These are phyloP conservation scores for Aspergillus pseudoviridinutans DNA, from an alignment of 2,329 filamentous ascomycete genomes.

Conservation along the genomic window DNA sequence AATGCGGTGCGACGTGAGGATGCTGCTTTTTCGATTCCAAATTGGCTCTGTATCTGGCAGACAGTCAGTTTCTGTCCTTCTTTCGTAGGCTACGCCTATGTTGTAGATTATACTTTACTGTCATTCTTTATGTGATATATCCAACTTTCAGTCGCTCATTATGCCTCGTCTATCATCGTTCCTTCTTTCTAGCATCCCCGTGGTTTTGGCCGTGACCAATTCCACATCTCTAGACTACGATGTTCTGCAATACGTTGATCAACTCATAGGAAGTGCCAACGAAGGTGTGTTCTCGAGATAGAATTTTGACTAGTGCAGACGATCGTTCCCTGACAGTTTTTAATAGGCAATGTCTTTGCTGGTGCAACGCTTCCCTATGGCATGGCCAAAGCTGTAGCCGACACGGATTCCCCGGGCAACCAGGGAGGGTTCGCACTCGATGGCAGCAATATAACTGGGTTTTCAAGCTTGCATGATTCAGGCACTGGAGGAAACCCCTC, in stretches of 20 bases:
- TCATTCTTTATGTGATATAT: not conserved
- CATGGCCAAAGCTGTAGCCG: constrained; percentile 55
- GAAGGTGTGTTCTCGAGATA: constrained; percentile 33
- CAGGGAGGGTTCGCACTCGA: constrained; percentile 56
- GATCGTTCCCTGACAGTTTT: not conserved
- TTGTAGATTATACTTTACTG: not conserved
- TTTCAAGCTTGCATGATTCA: constrained; percentile 49
- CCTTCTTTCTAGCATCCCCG: constrained; percentile 7
- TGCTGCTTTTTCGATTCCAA: not conserved
- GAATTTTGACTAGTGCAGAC: not conserved
- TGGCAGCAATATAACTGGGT: constrained; percentile 49
- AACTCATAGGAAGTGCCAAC: constrained; percentile 52
- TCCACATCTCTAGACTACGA: constrained; percentile 28
- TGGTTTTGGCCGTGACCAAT: constrained; percentile 9
- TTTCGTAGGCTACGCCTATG: not conserved
- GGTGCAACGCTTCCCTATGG: constrained; percentile 54
- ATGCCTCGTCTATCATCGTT: constrained; percentile 1
- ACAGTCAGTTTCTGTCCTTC: not conserved
- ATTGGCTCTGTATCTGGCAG: not conserved
- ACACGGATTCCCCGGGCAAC: constrained; percentile 48
- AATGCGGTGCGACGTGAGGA: not conserved
- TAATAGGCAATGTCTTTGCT: constrained; percentile 52
- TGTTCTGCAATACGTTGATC: constrained; percentile 46
- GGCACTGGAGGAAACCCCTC: constrained; percentile 55
- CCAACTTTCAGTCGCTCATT: not conserved